Base-by-base conservation (phyloP, 768 basidiomycete genomes). In the Neoboletus brunneissimus region DNA sequence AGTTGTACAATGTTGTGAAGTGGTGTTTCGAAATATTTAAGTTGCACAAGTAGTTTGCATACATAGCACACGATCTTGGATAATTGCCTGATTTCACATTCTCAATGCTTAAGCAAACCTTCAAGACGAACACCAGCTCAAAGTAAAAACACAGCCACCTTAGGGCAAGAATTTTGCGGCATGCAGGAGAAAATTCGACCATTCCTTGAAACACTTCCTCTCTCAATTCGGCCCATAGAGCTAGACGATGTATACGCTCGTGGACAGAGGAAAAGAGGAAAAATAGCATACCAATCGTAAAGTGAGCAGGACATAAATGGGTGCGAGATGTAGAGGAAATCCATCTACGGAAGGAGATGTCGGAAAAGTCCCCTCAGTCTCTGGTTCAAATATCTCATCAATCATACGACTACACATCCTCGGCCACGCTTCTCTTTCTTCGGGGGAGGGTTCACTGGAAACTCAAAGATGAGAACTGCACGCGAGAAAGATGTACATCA, bases 401-500 rank as follows among this genome's bases (percentile, higher is more conserved):
- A 63, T 84, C 76, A 91, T 75, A 86, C 89, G 73, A 92, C 81
- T 67, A 92, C 81, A 80, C 90, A 93, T 64, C 72, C 74, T 64
- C 67, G 72, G 46, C 67, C 61, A 45, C 75, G 77, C 64, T 76
- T 77, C 58, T 75, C 70, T 71, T 79, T 85, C 81, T 76, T 82
- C 54, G 81, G 82, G 58, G 85, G 84, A 59, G 90, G 90, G 72
- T 92, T 88, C 73, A 93, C 91, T 93, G 63, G 8, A 18, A 55
- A 25, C 20, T 45, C 42, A 47, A 51, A 38, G 11, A 50, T 63
- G 37, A 65, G 53, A 47, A 41, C 52, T 31, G 37, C 34, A 51
- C 50, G 45, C 29, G 10, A 38, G 9, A 34, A 61, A 43, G 29
- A 44, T 35, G 42, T 42, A 7, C 13, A 51, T 37, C 35, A 88